Evolutionary conservation across 495 filamentous ascomycete species (phyloP).

Genomic region (Penicillium nucicola): DNA sequence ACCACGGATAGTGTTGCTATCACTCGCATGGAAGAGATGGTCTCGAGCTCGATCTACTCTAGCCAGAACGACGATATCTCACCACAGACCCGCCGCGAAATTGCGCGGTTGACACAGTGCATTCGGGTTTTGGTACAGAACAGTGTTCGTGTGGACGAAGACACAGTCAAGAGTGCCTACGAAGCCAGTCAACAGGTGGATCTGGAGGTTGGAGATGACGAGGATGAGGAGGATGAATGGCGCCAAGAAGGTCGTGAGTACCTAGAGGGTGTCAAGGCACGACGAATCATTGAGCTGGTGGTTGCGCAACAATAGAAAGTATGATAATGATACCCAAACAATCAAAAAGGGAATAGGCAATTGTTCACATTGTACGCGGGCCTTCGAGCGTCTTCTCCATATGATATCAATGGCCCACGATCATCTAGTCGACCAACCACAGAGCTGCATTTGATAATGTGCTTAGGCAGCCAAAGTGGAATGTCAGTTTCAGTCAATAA

Average conservation of each 20-base stretch:
- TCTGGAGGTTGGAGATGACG: slow-evolving; percentile 51
- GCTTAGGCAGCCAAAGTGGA: background rate
- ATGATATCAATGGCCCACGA: background rate
- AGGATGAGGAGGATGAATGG: slow-evolving; percentile 37
- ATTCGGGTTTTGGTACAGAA: slow-evolving; percentile 76
- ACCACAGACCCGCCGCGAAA: slow-evolving; percentile 76
- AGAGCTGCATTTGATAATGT: background rate
- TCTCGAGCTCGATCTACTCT: slow-evolving; percentile 73
- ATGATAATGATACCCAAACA: slow-evolving; percentile 19
- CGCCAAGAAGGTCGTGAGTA: slow-evolving; percentile 52
- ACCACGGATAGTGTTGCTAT: slow-evolving; percentile 56
- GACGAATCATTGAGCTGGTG: slow-evolving; percentile 58
- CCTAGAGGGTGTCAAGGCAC: slow-evolving; percentile 69
- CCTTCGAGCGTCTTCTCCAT: too few species aligned
- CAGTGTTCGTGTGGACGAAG: slow-evolving; percentile 86
- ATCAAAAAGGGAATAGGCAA: slow-evolving; percentile 4
- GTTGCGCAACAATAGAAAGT: slow-evolving; percentile 11
- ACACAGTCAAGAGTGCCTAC: slow-evolving; percentile 80
- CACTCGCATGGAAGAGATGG: slow-evolving; percentile 79
- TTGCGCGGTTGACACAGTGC: slow-evolving; percentile 74
- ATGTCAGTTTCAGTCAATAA: background rate
- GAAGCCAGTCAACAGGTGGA: slow-evolving; percentile 73
- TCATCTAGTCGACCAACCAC: background rate
- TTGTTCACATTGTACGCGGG: too few species aligned
- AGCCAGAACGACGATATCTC: slow-evolving; percentile 85